Evolutionary conservation across 2,329 filamentous ascomycete species (phyloP), one percentile per base, ranked within the genome.

Genomic region (Elsinoe australis): DNA sequence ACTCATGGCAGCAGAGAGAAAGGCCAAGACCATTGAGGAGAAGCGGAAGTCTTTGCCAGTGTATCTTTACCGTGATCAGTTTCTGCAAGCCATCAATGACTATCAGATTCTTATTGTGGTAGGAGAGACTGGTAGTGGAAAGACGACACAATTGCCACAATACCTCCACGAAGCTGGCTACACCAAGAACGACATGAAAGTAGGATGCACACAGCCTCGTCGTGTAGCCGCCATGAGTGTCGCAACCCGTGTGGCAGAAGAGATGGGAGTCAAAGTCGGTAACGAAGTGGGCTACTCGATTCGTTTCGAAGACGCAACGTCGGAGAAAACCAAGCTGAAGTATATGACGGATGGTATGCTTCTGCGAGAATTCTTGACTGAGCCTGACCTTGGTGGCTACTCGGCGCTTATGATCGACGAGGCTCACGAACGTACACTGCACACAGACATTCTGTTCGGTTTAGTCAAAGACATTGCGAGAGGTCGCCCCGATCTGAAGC

Each of bases 291-390:
- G 92, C 12, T 98, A 95, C 63, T 83, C 83, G 0, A 94, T 98
- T 57, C 85, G 92, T 52, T 98, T 96, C 58, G 92, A 98, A 62
- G 87, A 95, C 65, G 82, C 82, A 54, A 94, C 88, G 0, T 87
- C 80, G 61, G 87, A 94, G 59, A 94, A 94, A 68, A 96, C 92
- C 0, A 73, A 90, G 5, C 69, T 98, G 48, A 94, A 95, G 65
- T 96, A 95, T 67, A 90, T 94, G 85, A 98, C 92, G 0, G 92
- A 98, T 60, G 92, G 92, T 62, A 94, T 96, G 84, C 71, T 96
- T 31, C 71, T 96, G 22, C 77, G 88, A 61, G 87, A 95, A 62
- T 85, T 95, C 55, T 79, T 95, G 69, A 90, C 87, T 0, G 87
- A 94, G 59, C 89, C 90, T 0, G 82, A 90, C 55, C 71, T 96